Conservation (phyloP, 805 yeast genomes). For the Metschnikowia lunata region DNA sequence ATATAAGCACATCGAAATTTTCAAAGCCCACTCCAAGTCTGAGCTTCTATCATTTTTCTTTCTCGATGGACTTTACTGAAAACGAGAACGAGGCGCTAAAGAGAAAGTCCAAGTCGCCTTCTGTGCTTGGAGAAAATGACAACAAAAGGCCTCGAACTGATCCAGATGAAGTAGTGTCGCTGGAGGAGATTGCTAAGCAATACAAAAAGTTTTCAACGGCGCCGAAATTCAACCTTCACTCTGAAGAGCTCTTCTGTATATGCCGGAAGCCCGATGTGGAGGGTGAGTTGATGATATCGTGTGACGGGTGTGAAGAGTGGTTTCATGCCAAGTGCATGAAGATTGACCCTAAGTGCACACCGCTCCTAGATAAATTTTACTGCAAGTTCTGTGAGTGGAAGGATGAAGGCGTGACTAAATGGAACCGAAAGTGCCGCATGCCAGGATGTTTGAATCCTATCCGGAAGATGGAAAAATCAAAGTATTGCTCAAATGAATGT, state of each 20-base stretch:
- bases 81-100: conserved; percentile 3
- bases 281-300: conserved; percentile 79
- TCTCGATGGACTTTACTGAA: too few species aligned
- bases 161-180: conserved; percentile 20
- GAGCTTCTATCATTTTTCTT: too few species aligned
- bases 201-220: conserved; percentile 32
- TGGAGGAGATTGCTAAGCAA: conserved; percentile 34
- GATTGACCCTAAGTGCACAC: conserved; percentile 46
- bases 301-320: conserved; percentile 96
- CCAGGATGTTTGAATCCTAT: conserved; percentile 54
- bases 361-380: conserved; percentile 58
- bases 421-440: conserved; percentile 76
- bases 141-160: conserved; percentile 10
- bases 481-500: conserved; percentile 74
- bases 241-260: conserved; percentile 68
- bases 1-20: too few species aligned
- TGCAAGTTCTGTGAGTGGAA: conserved; percentile 70
- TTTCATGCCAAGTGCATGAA: conserved; percentile 79
- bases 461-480: conserved; percentile 40
- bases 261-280: conserved; percentile 79
- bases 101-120: conserved; percentile 15
- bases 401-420: conserved; percentile 49
- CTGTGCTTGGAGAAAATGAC: conserved; percentile 7
- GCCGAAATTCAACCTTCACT: conserved; percentile 42
- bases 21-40: too few species aligned